A percentile compares a stretch with the other conserved stretches of the same genome.
phyloP scores from a whole-genome alignment of 2,329 filamentous ascomycete genomes.

The Paecilomyces sp. region DNA sequence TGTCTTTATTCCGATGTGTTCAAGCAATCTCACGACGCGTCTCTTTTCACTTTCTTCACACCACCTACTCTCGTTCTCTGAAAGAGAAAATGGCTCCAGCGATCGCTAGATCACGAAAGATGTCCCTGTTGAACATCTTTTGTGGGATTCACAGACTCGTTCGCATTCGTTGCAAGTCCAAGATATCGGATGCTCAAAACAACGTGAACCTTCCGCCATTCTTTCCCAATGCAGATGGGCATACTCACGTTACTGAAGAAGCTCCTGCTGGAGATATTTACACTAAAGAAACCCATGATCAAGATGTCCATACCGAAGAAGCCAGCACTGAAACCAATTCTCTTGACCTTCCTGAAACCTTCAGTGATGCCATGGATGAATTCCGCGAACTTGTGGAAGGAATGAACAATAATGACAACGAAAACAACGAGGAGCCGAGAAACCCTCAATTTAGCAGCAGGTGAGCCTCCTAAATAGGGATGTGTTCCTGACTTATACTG shows the following conservation, averaged over 20 bases:
- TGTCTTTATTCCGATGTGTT: not conserved
- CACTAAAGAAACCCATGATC: not conserved
- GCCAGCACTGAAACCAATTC: no score
- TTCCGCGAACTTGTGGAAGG: not conserved
- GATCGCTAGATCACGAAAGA: not conserved
- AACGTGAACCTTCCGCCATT: not conserved
- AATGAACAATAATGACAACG: not conserved
- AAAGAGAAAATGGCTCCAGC: not conserved
- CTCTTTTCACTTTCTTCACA: not conserved
- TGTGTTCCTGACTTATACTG: not conserved
- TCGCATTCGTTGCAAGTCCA: not conserved
- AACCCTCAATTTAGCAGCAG: not conserved
- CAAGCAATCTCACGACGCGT: not conserved
- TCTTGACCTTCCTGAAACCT: no score
- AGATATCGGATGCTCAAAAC: not conserved
- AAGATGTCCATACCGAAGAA: not conserved
- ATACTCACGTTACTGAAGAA: not conserved
- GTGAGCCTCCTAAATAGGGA: not conserved
- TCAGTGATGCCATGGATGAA: no score
- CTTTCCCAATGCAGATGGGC: not conserved
- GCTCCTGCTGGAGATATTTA: not conserved
- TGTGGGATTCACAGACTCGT: not conserved
- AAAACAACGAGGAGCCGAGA: not conserved
- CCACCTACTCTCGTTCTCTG: not conserved
- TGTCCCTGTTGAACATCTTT: not conserved